These are phyloP conservation scores for Fusarium metavorans DNA, from an alignment of 2,329 filamentous ascomycete species.

Conservation along the genomic window DNA sequence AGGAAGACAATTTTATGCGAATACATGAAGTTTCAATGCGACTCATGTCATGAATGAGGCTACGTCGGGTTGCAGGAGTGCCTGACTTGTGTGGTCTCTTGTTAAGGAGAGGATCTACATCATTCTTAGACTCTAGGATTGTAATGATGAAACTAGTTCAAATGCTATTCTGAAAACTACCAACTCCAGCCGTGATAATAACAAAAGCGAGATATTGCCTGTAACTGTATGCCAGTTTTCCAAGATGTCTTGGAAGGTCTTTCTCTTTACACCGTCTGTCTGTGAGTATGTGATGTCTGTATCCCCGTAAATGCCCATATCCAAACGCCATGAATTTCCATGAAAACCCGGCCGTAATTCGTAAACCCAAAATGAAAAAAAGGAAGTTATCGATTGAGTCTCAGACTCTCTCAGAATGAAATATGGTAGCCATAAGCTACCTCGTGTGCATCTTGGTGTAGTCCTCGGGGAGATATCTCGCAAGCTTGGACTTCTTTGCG, in stretches of 20 bases:
- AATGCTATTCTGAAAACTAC: neutral
- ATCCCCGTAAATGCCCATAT: neutral
- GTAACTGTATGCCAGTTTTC: neutral
- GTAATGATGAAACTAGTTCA: neutral
- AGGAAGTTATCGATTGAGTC: neutral
- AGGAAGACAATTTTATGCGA: constrained; percentile 29
- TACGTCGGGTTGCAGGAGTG: neutral
- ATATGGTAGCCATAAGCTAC: constrained; percentile 21
- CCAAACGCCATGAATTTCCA: neutral
- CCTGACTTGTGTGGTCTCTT: neutral
- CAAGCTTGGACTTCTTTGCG: constrained; percentile 51
- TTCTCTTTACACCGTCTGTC: neutral
- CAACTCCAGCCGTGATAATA: neutral
- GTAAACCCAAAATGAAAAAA: neutral
- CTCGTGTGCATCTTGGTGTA: constrained; percentile 49
- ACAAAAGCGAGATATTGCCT: neutral
- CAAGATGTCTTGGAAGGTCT: neutral
- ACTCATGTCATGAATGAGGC: neutral
- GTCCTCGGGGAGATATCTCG: constrained; percentile 50
- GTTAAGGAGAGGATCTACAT: neutral
- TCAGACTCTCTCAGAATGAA: neutral
- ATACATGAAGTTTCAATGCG: constrained; percentile 13
- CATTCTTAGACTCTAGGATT: neutral
- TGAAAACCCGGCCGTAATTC: neutral
- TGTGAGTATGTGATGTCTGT: neutral